Evolutionary conservation across 164 flowering plant genomes (phyloP), one percentile per base, ranked within the genome.

Genomic region (Liriodendron chinense): DNA sequence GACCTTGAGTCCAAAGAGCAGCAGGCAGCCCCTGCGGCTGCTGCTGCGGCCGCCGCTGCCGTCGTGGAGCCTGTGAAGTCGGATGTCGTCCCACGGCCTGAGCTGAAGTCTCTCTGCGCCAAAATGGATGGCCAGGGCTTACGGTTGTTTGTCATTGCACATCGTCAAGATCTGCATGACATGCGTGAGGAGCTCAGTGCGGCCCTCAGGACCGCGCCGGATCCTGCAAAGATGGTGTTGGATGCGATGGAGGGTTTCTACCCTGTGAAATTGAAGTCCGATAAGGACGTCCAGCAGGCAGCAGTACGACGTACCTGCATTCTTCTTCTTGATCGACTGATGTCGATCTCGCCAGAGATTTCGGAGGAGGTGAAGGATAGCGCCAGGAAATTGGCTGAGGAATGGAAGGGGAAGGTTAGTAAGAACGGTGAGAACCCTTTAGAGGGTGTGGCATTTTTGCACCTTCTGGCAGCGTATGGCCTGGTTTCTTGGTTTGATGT

Each of bases 71-170:
- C 14, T 34, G 20, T 10, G 1, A 12, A 63, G 62, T n/a, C 25
- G 56, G 71, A 69, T 47, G 18, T 47, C 4, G 28, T 12, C 23
- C 59, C 83, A 50, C 77, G 90, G 47, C 85, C 89, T 2, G 88
- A 84, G 69, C 47, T 93, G 77, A 81, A 77, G 56, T 63, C 80
- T 0, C 20, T 84, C 0, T 91, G 95, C 73, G 82, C 75, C 71
- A 80, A 68, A 34, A 89, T 88, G 91, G 92, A 91, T 62, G 90
- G 84, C 5, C 67, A 72, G 28, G 92, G 92, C 7, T 68, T 93
- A 75, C 69, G 84, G 25, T 68, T 73, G 1, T 93, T 78, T 70
- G 26, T 90, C 7, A 59, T 66, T 16, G 78, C 81, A 1, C 80
- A 78, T 25, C 74, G 79, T 2, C 79, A 81, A 8, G 87, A 86